Evolutionary conservation across 208 protist genomes (phyloP).

Genomic region (Blastocrithidia nonstop): DNA sequence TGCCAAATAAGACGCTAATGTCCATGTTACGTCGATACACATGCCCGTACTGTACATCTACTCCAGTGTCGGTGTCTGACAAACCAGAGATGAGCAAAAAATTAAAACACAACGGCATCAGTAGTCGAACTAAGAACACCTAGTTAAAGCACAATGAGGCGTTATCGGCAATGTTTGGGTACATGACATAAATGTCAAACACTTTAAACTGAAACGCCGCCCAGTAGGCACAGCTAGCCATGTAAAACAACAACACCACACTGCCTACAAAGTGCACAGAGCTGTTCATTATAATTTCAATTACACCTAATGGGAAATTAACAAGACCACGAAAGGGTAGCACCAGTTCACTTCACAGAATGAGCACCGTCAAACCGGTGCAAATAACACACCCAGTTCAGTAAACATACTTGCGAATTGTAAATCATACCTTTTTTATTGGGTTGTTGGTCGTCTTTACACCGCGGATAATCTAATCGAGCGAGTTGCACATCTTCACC

Average conservation of each 20-base stretch:
- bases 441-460: constrained; percentile 31
- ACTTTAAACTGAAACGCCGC: constrained; percentile 82
- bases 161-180: constrained; percentile 75
- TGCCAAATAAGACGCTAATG: constrained; percentile 54
- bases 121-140: constrained; percentile 73
- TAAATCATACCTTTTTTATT: constrained; percentile 53
- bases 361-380: constrained; percentile 48
- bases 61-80: constrained; percentile 13
- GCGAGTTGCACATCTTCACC: constrained; percentile 35
- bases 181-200: constrained; percentile 81
- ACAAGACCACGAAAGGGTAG: constrained; percentile 48
- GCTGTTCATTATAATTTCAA: constrained; percentile 63
- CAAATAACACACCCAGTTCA: constrained; percentile 27
- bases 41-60: constrained; percentile 76
- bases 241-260: constrained; percentile 82
- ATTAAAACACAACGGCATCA: constrained; percentile 87
- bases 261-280: constrained; percentile 56
- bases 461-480: constrained; percentile 53
- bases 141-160: constrained; percentile 82
- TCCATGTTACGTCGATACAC: constrained; percentile 85
- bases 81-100: constrained; percentile 74
- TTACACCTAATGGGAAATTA: constrained; percentile 32
- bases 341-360: constrained; percentile 77
- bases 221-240: constrained; percentile 84
- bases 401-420: constrained; percentile 45